These are phyloP conservation scores for Nigrospora osmanthi DNA, from an alignment of 2,329 filamentous ascomycete species.

Conservation along the genomic window DNA sequence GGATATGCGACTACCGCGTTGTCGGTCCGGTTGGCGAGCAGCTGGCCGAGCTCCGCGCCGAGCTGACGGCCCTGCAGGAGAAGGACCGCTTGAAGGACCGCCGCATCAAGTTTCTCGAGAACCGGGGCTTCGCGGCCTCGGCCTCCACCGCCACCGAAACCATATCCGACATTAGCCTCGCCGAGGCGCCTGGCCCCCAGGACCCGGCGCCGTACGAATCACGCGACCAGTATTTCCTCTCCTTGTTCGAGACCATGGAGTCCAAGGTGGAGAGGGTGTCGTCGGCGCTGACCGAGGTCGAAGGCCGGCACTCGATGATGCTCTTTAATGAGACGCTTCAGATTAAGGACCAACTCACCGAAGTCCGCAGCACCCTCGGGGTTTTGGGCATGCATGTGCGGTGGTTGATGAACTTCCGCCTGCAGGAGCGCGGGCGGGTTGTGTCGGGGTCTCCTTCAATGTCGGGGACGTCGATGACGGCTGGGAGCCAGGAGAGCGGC, in stretches of 20 bases:
- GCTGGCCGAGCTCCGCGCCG: conserved; percentile 38
- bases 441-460: conserved; percentile 12
- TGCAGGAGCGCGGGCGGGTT: conserved; percentile 34
- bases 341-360: conserved; percentile 55
- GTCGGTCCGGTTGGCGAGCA: conserved; percentile 40
- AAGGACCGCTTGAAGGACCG: conserved; percentile 30
- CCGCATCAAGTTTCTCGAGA: conserved; percentile 33
- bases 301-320: conserved; percentile 52
- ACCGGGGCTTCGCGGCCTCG: conserved; percentile 18
- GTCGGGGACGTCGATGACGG: conserved; percentile 8
- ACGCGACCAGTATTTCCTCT: conserved; percentile 33
- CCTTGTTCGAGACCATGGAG: conserved; percentile 43
- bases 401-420: conserved; percentile 46
- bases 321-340: conserved; percentile 54
- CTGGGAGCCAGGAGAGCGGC: conserved; percentile 15
- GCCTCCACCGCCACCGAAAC: conserved; percentile 12
- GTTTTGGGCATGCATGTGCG: conserved; percentile 52
- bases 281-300: conserved; percentile 48
- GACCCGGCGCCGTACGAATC: conserved; percentile 26
- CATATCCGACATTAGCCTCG: conserved; percentile 16
- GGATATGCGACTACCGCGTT: conserved; percentile 42
- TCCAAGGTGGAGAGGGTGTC: conserved; percentile 49
- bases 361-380: conserved; percentile 48
- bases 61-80: conserved; percentile 35
- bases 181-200: conserved; percentile 12